Percentiles rank a stretch among this genome's conserved stretches.
These are phyloP conservation scores for Gnaphalium uliginosum DNA, from an alignment of 129 eudicot species.

Conservation along the genomic window DNA sequence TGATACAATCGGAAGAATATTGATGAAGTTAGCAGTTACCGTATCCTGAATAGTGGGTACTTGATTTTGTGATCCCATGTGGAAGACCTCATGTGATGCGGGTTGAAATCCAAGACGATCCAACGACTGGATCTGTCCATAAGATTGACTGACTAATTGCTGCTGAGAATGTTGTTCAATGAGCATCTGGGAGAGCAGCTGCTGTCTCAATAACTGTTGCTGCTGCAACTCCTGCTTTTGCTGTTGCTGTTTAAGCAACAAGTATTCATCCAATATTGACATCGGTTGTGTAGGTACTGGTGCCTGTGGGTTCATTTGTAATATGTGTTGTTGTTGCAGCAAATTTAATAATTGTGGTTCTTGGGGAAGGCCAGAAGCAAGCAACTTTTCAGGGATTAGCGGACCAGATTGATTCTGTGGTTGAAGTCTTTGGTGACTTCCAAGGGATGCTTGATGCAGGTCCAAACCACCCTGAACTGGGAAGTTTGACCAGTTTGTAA, in stretches of 20 bases:
- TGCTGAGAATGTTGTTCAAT: slow-evolving; percentile 56
- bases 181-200: slow-evolving; percentile 65
- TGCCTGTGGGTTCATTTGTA: slow-evolving; percentile 69
- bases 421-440: slow-evolving; percentile 60
- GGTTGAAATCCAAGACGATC: slow-evolving; percentile 44
- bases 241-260: slow-evolving; percentile 68
- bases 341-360: slow-evolving; percentile 62
- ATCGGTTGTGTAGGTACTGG: slow-evolving; percentile 59
- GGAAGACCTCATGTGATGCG: slow-evolving; percentile 48
- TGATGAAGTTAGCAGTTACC: slow-evolving; percentile 23
- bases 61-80: slow-evolving; percentile 52
- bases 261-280: slow-evolving; percentile 64
- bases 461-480: slow-evolving; percentile 60
- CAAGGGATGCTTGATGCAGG: slow-evolving; percentile 59
- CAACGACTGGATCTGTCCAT: slow-evolving; percentile 45
- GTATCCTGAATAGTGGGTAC: slow-evolving; percentile 39
- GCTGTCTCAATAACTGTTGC: slow-evolving; percentile 59
- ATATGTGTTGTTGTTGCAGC: slow-evolving; percentile 67
- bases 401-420: slow-evolving; percentile 52
- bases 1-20: slow-evolving; percentile 39
- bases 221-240: slow-evolving; percentile 15
- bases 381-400: slow-evolving; percentile 56
- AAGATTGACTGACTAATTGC: slow-evolving; percentile 49
- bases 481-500: slow-evolving; percentile 64
- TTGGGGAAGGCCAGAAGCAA: slow-evolving; percentile 65